Base-by-base conservation (phyloP, 1,139 yeast genomes). In the Diutina sp. region DNA sequence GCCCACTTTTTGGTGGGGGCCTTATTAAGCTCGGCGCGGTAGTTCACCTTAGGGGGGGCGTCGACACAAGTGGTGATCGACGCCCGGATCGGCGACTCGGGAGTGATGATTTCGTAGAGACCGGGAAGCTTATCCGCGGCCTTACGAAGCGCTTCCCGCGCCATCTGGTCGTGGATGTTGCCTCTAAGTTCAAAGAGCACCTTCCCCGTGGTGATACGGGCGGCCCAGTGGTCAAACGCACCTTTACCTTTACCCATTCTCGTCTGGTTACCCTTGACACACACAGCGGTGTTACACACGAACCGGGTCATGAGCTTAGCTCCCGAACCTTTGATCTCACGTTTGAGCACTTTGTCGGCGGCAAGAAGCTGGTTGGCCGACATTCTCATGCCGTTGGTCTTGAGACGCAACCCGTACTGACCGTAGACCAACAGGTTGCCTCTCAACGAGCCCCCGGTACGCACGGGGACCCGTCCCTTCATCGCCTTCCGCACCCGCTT, bases 221-320 rank as follows among this genome's bases (percentile, higher is more conserved):
- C 88, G 61, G 96, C 96, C 98, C 98, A 95, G 74, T 90, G 95
- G 65, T 90, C 96, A 68, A 93, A 91, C 0, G 95, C 85, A 71
- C 99, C 99, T 72, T 93, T 93, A 76, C 99, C 99, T 72, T 95
- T 93, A 77, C 99, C 99, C 99, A 93, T 93, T 84, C 99, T 93
- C 21, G 97, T 90, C 69, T 93, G 97, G 70, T 95, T 93, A 75
- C 99, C 99, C 74, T 93, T 93, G 58, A 89, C 83, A 72, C 97
- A 91, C 25, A 93, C 96, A 0, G 98, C 95, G 58, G 90, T 80
- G 69, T 88, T 86, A 55, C 97, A 87, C 55, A 85, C 83, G 60
- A 91, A 77, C 66, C 99, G 81, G 61, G 95, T 85, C 76, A 87
- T 84, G 56, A 90, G 75, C 63, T 81, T 75, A 35, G 88, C 87